These are phyloP conservation scores for Cytospora schulzeri DNA, from an alignment of 2,329 filamentous ascomycete genomes.

Conservation along the genomic window DNA sequence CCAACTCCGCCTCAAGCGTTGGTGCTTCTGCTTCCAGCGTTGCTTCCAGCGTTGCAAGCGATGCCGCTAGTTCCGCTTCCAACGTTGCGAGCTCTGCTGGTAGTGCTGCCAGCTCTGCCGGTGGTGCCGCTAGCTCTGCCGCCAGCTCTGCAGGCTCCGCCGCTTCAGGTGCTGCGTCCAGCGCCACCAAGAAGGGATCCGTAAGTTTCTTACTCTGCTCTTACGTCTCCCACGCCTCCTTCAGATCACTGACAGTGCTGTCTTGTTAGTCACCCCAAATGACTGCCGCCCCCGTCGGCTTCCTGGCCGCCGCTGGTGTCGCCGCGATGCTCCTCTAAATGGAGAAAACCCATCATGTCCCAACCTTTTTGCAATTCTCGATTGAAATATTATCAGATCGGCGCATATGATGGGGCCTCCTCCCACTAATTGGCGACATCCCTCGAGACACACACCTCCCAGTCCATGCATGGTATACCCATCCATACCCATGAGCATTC, in stretches of 20 bases:
- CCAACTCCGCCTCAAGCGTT: slow-evolving; percentile 32
- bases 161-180: neutral
- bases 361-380: slow-evolving; percentile 8
- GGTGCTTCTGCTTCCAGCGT: slow-evolving; percentile 31
- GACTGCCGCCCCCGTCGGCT: slow-evolving; percentile 49
- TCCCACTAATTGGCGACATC: slow-evolving; percentile 19
- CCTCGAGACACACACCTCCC: slow-evolving; percentile 22
- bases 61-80: slow-evolving; percentile 26
- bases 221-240: neutral
- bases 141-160: slow-evolving; percentile 22
- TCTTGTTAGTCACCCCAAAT: slow-evolving; percentile 40
- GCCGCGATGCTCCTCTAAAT: slow-evolving; percentile 52
- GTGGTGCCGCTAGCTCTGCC: slow-evolving; percentile 23
- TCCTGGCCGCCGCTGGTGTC: slow-evolving; percentile 53
- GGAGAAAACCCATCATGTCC: neutral
- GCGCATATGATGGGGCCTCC: slow-evolving; percentile 1
- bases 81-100: slow-evolving; percentile 30
- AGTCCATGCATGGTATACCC: slow-evolving; percentile 7
- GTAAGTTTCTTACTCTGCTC: neutral
- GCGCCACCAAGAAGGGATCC: neutral
- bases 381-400: neutral
- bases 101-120: slow-evolving; percentile 26
- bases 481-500: slow-evolving; percentile 13
- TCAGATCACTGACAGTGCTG: slow-evolving; percentile 18
- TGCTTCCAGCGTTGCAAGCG: slow-evolving; percentile 27